A percentile compares a stretch with the other conserved stretches of the same genome.
phyloP scores from a whole-genome alignment of 2,329 filamentous ascomycete species.

The Pseudocercospora fuligena region DNA sequence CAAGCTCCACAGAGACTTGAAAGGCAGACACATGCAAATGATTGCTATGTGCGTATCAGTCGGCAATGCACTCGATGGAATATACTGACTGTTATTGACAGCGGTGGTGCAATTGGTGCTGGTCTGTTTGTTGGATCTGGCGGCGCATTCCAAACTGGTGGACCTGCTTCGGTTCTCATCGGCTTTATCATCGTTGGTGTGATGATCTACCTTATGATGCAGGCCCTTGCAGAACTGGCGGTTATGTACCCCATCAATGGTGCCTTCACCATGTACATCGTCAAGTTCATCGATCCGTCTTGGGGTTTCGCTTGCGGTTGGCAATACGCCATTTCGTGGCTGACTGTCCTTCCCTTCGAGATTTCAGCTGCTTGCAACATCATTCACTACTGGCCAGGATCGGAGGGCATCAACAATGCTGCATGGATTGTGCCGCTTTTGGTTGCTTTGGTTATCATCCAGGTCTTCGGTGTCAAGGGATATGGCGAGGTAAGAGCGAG shows the following conservation, averaged over 20 bases:
- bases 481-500: constrained; percentile 37
- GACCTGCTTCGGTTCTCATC: constrained; percentile 54
- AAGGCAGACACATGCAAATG: constrained; percentile 44
- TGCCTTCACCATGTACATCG: constrained; percentile 42
- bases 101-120: constrained; percentile 51
- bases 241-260: constrained; percentile 43
- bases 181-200: constrained; percentile 49
- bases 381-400: constrained; percentile 38
- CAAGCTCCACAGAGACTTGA: constrained; percentile 37
- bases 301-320: constrained; percentile 40
- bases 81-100: constrained; percentile 9
- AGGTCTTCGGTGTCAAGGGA: constrained; percentile 42
- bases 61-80: background rate
- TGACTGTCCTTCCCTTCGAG: constrained; percentile 41
- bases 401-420: constrained; percentile 36
- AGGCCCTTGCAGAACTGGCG: constrained; percentile 43
- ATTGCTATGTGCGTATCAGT: constrained; percentile 38
- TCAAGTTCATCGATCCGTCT: constrained; percentile 44
- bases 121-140: constrained; percentile 60
- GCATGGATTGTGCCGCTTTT: constrained; percentile 42
- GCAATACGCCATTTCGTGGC: constrained; percentile 40
- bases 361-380: constrained; percentile 40
- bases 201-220: constrained; percentile 43
- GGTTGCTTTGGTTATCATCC: constrained; percentile 36
- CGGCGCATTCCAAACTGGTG: constrained; percentile 52